phyloP scores from a whole-genome alignment of 2,329 filamentous ascomycete species.

The Chalaropsis ovoidea region DNA sequence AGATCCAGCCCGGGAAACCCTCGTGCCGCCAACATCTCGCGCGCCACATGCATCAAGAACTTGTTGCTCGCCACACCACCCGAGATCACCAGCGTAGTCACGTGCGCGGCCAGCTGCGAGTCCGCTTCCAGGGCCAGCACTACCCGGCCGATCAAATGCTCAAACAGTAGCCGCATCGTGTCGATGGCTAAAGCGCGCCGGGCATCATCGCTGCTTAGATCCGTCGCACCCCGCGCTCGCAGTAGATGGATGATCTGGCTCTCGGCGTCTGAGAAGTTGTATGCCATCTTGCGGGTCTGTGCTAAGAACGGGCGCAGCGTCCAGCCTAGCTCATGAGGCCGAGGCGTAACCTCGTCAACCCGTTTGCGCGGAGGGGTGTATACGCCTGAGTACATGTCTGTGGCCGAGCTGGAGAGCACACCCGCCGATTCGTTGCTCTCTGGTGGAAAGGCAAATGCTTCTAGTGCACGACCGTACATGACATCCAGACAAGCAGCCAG shows the following conservation, averaged over 20 bases:
- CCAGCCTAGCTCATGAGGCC: conserved; percentile 45
- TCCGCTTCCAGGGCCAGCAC: conserved; percentile 40
- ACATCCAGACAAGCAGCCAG: conserved; percentile 49
- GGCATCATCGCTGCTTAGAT: conserved; percentile 36
- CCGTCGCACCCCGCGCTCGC: conserved; percentile 35
- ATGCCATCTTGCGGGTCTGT: conserved; percentile 48
- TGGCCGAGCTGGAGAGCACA: conserved; percentile 5
- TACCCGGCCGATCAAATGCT: conserved; percentile 70
- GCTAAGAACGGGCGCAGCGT: conserved; percentile 56
- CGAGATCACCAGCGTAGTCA: conserved; percentile 64
- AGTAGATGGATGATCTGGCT: conserved; percentile 52
- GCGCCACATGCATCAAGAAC: conserved; percentile 61
- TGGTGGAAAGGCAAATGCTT: conserved; percentile 63
- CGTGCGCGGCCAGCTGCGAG: conserved; percentile 29
- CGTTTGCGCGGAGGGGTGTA: conserved; percentile 52
- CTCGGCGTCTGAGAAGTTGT: conserved; percentile 64
- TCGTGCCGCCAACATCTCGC: conserved; percentile 49
- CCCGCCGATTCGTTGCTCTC: conserved; percentile 26
- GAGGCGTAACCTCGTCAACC: conserved; percentile 46
- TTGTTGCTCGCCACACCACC: conserved; percentile 84
- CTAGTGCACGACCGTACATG: conserved; percentile 73
- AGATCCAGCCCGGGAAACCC: conserved; percentile 54
- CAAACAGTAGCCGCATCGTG: conserved; percentile 71
- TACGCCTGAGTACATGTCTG: conserved; percentile 31
- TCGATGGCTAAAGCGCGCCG: conserved; percentile 59